A percentile compares a stretch with the other conserved stretches of the same genome.
phyloP scores from a whole-genome alignment of 441 rosid species.

The Populus hybrid region DNA sequence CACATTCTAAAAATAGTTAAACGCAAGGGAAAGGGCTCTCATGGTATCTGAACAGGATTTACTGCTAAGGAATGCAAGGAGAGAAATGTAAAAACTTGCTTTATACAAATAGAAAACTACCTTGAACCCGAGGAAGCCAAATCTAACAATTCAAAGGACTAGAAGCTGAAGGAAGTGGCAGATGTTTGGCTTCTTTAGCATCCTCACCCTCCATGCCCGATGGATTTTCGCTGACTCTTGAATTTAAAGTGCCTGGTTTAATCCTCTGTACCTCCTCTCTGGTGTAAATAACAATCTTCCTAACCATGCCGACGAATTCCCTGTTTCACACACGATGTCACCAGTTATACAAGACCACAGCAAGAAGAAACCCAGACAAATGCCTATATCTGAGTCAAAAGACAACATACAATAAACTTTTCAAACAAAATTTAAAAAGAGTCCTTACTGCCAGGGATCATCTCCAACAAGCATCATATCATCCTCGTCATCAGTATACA shows the following conservation, averaged over 20 bases:
- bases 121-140: constrained; percentile 14
- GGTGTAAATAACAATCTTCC: constrained; percentile 76
- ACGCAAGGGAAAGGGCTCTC: background rate
- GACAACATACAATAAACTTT: background rate
- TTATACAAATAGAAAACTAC: constrained; percentile 10
- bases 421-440: constrained; percentile 1
- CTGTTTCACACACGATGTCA: constrained; percentile 29
- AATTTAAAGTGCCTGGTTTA: constrained; percentile 56
- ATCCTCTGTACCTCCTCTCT: constrained; percentile 93
- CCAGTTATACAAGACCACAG: background rate
- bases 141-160: constrained; percentile 37
- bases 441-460: constrained; percentile 98
- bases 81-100: background rate
- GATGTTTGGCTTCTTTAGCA: constrained; percentile 50
- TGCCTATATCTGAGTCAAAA: background rate
- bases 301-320: constrained; percentile 95
- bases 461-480: constrained; percentile 99
- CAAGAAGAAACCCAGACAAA: background rate
- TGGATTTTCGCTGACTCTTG: constrained; percentile 46
- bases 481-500: constrained; percentile 89
- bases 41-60: background rate
- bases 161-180: constrained; percentile 30
- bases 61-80: background rate
- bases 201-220: constrained; percentile 37
- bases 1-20: no score